Base-by-base conservation (phyloP, 2,329 filamentous ascomycete species). In the Daldinia eschscholtzii region DNA sequence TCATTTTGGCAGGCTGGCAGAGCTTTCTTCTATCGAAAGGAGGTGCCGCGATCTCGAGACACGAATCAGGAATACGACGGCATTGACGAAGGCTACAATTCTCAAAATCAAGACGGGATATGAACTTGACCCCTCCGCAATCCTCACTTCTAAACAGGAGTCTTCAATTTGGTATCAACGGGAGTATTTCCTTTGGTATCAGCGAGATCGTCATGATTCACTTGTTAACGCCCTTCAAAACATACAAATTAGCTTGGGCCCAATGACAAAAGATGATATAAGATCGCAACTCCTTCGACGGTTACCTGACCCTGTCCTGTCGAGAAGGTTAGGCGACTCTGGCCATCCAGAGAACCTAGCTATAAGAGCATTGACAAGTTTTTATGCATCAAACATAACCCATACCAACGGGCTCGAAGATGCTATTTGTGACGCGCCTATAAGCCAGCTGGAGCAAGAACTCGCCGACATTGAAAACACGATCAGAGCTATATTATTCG, bases 91-190 rank as follows among this genome's bases (percentile, higher is more conserved):
- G n/a, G 67, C 65, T 12, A 13, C 46, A 6, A 65, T 74, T 4
- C 64, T 78, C 55, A 73, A 70, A 26, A 20, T 65, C 4, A 68
- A 65, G 62, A 76, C 74, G 13, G 74, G 74, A 20, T 70, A 70
- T 15, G 64, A 77, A 26, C 44, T 76, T 18, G 75, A 77, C 37
- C 48, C 62, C n/a, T 59, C 30, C 15, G 58, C 33, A 20, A 37
- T 70, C 5, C 58, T 78, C n/a, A 44, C 61, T 9, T 64, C 65
- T 10, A 56, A 72, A 18, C 46, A 52, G 4, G 23, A n/a, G 6
- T 60, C 56, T 46, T 10, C 48, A 12, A 67, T 56, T 13, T 55
- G 7, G 7, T 50, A 52, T 12, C 46, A 33, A 28, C 46, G 46
- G 13, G 46, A 52, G 46, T 33, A 52, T 52, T 52, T 52, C 26